A percentile compares a stretch with the other conserved stretches of the same genome.
Evolutionary conservation across 345 rosid species (phyloP).

Genomic region (Populus davidiana): DNA sequence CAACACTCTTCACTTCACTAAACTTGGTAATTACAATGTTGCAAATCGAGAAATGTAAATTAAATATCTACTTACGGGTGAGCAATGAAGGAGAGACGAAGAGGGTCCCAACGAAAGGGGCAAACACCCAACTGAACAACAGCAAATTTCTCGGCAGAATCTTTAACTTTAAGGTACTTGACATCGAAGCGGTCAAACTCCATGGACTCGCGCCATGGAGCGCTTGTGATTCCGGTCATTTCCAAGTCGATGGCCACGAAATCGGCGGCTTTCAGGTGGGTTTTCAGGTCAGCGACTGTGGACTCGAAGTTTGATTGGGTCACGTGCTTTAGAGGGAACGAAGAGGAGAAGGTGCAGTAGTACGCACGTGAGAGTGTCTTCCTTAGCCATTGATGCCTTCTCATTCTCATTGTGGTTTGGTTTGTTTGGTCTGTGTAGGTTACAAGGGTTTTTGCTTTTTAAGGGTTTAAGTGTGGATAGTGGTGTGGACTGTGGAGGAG

Average conservation of each 20-base stretch:
- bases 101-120: conserved; percentile 87
- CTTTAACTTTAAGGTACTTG: conserved; percentile 79
- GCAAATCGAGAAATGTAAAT: no score
- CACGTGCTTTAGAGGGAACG: conserved; percentile 77
- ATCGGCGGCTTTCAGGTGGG: conserved; percentile 67
- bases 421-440: no score
- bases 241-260: conserved; percentile 93
- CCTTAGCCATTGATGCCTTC: no score
- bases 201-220: conserved; percentile 87
- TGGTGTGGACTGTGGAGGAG: no score
- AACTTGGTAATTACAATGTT: no score
- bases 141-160: conserved; percentile 94
- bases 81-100: conserved; percentile 57
- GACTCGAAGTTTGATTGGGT: conserved; percentile 75
- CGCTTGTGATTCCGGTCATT: conserved; percentile 85
- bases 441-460: no score
- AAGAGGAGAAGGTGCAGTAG: conserved; percentile 27
- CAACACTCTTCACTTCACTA: neutral
- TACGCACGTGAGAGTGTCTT: conserved; percentile 23
- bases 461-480: no score
- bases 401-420: no score
- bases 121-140: conserved; percentile 94
- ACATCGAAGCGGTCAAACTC: conserved; percentile 79
- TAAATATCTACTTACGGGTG: conserved; percentile 55
- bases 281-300: conserved; percentile 48